A percentile compares a stretch with the other conserved stretches of the same genome.
Conservation (phyloP, 2,329 filamentous ascomycete species). For the Phialophora verrucosa region DNA sequence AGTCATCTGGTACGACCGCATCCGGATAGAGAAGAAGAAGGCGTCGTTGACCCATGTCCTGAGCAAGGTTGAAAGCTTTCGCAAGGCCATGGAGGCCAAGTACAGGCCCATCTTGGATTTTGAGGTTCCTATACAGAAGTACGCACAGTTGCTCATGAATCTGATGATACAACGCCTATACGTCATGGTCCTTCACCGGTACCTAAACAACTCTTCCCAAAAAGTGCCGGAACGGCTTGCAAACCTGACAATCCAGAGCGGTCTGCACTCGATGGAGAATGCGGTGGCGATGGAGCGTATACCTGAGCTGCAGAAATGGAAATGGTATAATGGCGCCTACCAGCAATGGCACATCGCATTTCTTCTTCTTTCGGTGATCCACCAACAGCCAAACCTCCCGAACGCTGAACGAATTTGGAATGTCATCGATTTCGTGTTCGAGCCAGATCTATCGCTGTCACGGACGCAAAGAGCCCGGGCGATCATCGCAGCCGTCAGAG, state of each 20-base stretch:
- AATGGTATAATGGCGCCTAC: constrained; percentile 73
- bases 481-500: constrained; percentile 67
- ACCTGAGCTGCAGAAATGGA: constrained; percentile 63
- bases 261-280: constrained; percentile 60
- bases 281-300: constrained; percentile 61
- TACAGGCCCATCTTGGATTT: constrained; percentile 69
- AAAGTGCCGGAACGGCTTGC: constrained; percentile 61
- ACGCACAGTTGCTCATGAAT: constrained; percentile 68
- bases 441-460: constrained; percentile 59
- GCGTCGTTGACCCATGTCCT: constrained; percentile 68
- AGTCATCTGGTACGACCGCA: constrained; percentile 71
- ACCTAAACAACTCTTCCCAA: constrained; percentile 55
- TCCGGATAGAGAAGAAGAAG: constrained; percentile 66
- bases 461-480: constrained; percentile 64
- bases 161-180: constrained; percentile 68
- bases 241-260: constrained; percentile 67
- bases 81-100: constrained; percentile 66
- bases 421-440: constrained; percentile 74
- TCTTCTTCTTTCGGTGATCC: constrained; percentile 71
- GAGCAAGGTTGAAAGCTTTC: constrained; percentile 71
- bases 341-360: constrained; percentile 75
- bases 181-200: constrained; percentile 72
- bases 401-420: constrained; percentile 72
- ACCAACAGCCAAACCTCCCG: constrained; percentile 61
- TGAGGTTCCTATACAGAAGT: constrained; percentile 65